Conservation (phyloP, 768 basidiomycete genomes). For the Pleurotus cornucopiae region DNA sequence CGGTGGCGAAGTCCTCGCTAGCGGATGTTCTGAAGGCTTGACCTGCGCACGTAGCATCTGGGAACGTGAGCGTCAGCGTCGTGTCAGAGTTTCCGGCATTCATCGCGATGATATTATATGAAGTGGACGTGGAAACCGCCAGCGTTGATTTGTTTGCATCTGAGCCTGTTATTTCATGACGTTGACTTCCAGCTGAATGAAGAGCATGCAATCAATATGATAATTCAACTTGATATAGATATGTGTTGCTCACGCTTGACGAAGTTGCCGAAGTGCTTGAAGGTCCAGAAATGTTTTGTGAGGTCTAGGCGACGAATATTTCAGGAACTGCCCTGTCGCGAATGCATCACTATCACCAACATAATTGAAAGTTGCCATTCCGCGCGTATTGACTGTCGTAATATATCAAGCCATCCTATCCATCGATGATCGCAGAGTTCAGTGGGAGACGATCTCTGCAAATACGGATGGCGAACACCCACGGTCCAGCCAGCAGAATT, state of each 20-base stretch:
- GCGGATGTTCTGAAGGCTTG: constrained; percentile 26
- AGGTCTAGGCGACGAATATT: constrained; percentile 19
- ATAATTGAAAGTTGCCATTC: constrained; percentile 32
- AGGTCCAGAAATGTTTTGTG: constrained; percentile 35
- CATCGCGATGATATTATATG: constrained; percentile 29
- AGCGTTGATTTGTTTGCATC: constrained; percentile 27
- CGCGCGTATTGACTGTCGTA: constrained; percentile 35
- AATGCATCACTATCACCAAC: constrained; percentile 15
- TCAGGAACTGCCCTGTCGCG: neutral
- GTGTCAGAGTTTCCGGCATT: constrained; percentile 26
- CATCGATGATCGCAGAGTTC: neutral
- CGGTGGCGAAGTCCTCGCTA: constrained; percentile 28
- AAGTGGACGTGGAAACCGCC: constrained; percentile 24
- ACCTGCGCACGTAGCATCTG: constrained; percentile 25
- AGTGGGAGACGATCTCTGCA: neutral
- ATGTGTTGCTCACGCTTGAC: constrained; percentile 27
- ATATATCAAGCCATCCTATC: constrained; percentile 32
- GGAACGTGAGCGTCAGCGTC: constrained; percentile 28
- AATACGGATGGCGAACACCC: constrained; percentile 6
- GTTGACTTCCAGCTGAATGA: constrained; percentile 30
- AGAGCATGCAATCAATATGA: neutral
- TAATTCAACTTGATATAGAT: neutral
- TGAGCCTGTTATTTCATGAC: constrained; percentile 26
- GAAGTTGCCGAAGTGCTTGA: constrained; percentile 37
- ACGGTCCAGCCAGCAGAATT: constrained; percentile 42